Evolutionary conservation across 805 yeast species (phyloP), one percentile per base, ranked within the genome.

Genomic region (Wickerhamiella nectarea): DNA sequence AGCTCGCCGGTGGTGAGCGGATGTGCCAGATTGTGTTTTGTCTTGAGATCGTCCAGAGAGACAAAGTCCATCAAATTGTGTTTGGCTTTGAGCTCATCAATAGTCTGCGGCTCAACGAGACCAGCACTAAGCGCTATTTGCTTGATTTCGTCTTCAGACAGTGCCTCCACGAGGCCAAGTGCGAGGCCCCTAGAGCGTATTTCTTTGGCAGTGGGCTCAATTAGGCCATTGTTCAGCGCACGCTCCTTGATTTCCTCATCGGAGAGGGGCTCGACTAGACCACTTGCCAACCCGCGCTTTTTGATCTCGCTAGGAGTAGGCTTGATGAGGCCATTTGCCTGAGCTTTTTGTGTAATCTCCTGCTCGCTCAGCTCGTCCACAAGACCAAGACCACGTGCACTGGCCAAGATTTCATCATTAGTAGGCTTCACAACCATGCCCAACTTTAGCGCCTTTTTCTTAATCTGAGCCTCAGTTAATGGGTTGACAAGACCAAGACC

Each of bases 331-430:
- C 54, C 46, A 6, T 46, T 22, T 2, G 6, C 36, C 20, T n/a
- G 28, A 14, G 41, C 44, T 11, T 18, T 17, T 6, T 35, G 3
- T 3, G 4, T 33, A n/a, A 43, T 25, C 19, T 46, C 47, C 8
- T 18, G 41, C 4, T 47, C 39, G 8, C 46, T 15, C 3, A 22
- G 25, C 25, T 22, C 25, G 25, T 22, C 9, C 25, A 22, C 25
- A 15, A 28, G 31, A 3, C 58, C 51, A 6, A 51, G 35, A 1
- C 33, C 46, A 6, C 46, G 44, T 51, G 62, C 63, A 31, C 52
- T 53, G 18, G 47, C 24, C 9, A 12, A 15, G 4, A 50, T 35
- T 12, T 45, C 48, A 55, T 82, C 91, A 5, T 82, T 87, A 65
- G 1, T 47, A 15, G 37, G 80, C 12, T 45, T 50, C 9, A 36